phyloP scores from a whole-genome alignment of 768 basidiomycete species.

The Podaxis sp. region DNA sequence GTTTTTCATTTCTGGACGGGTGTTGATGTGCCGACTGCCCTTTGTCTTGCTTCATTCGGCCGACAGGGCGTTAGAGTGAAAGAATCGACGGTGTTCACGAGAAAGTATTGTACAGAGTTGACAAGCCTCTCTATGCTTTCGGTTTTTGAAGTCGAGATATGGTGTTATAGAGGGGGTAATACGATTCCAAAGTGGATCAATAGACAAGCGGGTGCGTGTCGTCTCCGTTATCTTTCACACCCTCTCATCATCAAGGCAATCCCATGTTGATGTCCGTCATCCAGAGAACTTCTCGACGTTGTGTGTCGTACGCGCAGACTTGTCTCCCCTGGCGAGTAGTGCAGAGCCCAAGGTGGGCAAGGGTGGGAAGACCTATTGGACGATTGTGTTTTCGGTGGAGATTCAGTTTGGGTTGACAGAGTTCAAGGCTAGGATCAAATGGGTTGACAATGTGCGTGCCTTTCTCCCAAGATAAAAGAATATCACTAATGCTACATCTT shows the following conservation, averaged over 20 bases:
- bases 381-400: slow-evolving; percentile 80
- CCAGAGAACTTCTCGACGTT: slow-evolving; percentile 72
- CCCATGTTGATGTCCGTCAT: background rate
- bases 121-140: slow-evolving; percentile 73
- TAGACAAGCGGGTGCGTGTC: slow-evolving; percentile 47
- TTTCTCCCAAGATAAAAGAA: background rate
- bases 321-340: slow-evolving; percentile 69
- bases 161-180: slow-evolving; percentile 81
- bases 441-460: slow-evolving; percentile 69
- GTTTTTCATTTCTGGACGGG: no score
- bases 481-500: slow-evolving; percentile 2
- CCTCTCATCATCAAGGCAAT: background rate
- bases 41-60: no score
- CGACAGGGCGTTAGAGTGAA: slow-evolving; percentile 69
- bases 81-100: slow-evolving; percentile 76
- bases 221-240: background rate
- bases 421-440: slow-evolving; percentile 80
- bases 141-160: slow-evolving; percentile 82
- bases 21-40: no score
- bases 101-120: slow-evolving; percentile 81
- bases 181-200: slow-evolving; percentile 73
- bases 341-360: slow-evolving; percentile 65
- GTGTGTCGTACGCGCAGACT: slow-evolving; percentile 75
- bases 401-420: slow-evolving; percentile 83
- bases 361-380: slow-evolving; percentile 75